Base-by-base conservation (phyloP, 1,284 basidiomycete species). In the Boletus mariae region DNA sequence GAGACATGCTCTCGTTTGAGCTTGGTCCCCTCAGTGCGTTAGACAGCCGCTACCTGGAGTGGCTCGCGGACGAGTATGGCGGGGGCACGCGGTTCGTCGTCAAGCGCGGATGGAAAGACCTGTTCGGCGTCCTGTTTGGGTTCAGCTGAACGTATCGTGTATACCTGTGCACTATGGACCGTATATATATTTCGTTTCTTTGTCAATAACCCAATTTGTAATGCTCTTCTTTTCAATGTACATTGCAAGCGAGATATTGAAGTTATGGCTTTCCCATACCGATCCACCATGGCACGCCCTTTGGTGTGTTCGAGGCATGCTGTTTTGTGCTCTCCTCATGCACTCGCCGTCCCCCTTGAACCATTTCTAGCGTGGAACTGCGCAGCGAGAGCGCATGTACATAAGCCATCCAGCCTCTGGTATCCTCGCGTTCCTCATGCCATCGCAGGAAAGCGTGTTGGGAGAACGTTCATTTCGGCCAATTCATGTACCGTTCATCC, bases 11-110 rank as follows among this genome's bases (percentile, higher is more conserved):
- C 15, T 73, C 80, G 17, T 83, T 91, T 46, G 86, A 87, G 62
- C 75, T 91, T 1, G 84, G 86, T 2, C 83, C 87, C 10, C 70
- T 88, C 56, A 91, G 87, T 60, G 72, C 74, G 9, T 64, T 83
- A 44, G 89, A 91, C 59, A 82, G 78, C 23, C 73, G 73, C 41
- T 90, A 90, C 63, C 70, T 90, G 23, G 86, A 87, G 63, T 90
- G 87, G 87, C 72, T 92, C 11, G 80, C 74, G 2, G 75, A 77
- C 45, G 85, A 87, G 65, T 87, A 86, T 56, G 80, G 76, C 5
- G 73, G 74, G 5, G 79, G 77, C 1, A 63, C 65, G 45, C 70
- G 69, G 51, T 67, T 78, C 20, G 66, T 73, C 29, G 75, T 80
- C 32, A 72, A 68, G 57, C 65, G 75, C n/a, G 71, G 75, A 3